Base-by-base conservation (phyloP, 1,284 basidiomycete genomes). In the Wolfiporia cocos region DNA sequence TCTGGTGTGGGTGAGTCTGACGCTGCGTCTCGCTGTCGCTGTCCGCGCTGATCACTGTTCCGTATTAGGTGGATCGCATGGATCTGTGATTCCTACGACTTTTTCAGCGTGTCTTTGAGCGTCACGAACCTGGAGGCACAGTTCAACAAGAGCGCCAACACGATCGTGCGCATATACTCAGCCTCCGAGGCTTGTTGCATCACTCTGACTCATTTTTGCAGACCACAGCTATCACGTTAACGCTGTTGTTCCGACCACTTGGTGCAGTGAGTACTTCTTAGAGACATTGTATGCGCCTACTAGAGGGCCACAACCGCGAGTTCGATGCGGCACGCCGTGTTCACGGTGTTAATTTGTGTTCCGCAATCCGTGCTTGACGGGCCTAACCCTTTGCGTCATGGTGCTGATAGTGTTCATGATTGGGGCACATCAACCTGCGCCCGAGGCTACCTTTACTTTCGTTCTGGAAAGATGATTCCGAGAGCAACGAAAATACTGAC, bases 161-260 rank as follows among this genome's bases (percentile, higher is more conserved):
- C 67, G 30, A 78, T 87, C 37, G 83, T 86, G 45, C 49, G 79
- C 52, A n/a, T n/a, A n/a, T n/a, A n/a, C n/a, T n/a, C n/a, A n/a
- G n/a, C n/a, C n/a, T n/a, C n/a, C n/a, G n/a, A n/a, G n/a, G n/a
- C n/a, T n/a, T n/a, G n/a, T n/a, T n/a, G n/a, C n/a, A n/a, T n/a
- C n/a, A n/a, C n/a, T n/a, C n/a, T n/a, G n/a, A n/a, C n/a, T 11
- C 23, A 26, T 26, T 38, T 42, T 15, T 21, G 41, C 51, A 86
- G 82, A 85, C 87, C 37, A 80, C 80, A 21, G 78, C 91, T 5
- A 93, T 99, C 59, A 98, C 94, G 3, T 74, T 98, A 37, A 97
- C 94, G 0, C 73, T 97, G 1, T 78, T 98, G 23, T 91, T 96
- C 70, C 82, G 95, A 40, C 86, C 88, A 1, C 66, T 78, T 23